Conservation (phyloP, 73 alveolate species). For the Chromera velia region DNA sequence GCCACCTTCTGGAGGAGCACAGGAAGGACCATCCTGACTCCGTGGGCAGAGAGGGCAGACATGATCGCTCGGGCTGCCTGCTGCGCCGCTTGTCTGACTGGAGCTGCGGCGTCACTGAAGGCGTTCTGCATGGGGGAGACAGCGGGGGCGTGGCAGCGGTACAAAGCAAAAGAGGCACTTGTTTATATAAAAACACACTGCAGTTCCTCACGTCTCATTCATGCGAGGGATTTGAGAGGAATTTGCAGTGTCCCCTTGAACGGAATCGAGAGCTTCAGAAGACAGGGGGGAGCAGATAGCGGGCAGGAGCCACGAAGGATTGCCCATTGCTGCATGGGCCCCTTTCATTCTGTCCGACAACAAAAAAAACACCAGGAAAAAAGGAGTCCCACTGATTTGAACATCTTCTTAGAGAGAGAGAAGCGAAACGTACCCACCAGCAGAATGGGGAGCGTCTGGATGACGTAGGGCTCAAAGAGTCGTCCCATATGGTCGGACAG, state of each 20-base stretch:
- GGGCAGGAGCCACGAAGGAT: too few species aligned
- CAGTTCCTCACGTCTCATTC: conserved; percentile 4
- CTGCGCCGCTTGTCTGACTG: conserved; percentile 56
- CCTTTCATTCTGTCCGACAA: too few species aligned
- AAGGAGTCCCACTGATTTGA: too few species aligned
- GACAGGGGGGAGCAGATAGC: too few species aligned
- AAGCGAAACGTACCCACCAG: too few species aligned
- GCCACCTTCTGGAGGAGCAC: not conserved
- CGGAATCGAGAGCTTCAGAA: too few species aligned
- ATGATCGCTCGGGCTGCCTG: conserved; percentile 39
- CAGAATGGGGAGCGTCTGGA: conserved; percentile 21
- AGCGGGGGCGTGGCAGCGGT: not conserved
- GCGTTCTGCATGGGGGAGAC: not conserved
- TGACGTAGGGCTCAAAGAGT: conserved; percentile 39
- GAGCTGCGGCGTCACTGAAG: conserved; percentile 57
- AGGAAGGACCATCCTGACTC: not conserved
- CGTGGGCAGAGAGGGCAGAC: conserved; percentile 5
- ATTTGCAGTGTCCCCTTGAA: too few species aligned
- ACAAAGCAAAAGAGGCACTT: not conserved
- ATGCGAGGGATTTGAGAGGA: too few species aligned
- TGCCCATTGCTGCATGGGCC: too few species aligned
- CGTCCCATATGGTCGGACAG: conserved; percentile 32
- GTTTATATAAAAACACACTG: not conserved
- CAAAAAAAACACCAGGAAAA: too few species aligned
- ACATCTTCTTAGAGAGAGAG: too few species aligned